Evolutionary conservation across 78 protist species (phyloP).

Genomic region (Chrysochromulina parva): DNA sequence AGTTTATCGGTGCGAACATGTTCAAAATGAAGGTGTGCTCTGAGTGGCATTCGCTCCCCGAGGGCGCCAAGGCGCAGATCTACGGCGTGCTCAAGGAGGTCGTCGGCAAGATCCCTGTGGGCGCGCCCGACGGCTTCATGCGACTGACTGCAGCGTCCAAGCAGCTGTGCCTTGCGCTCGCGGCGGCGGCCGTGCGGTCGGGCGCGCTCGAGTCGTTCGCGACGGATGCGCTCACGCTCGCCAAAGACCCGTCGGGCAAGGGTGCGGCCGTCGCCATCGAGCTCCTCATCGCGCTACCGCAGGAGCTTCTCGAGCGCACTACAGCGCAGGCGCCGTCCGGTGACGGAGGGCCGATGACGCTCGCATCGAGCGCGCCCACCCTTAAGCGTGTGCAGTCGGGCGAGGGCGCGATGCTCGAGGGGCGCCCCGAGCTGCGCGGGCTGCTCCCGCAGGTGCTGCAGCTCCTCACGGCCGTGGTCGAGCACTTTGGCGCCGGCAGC

Average conservation of each 20-base stretch:
- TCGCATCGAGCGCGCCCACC: no score
- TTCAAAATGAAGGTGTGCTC: background rate
- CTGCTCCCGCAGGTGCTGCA: no score
- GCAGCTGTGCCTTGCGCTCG: conserved; percentile 17
- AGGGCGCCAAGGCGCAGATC: background rate
- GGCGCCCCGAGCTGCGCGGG: no score
- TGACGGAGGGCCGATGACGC: no score
- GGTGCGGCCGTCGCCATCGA: background rate
- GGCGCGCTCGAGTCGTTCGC: background rate
- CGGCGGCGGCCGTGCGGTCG: background rate
- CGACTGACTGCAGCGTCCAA: background rate
- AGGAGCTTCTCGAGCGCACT: background rate
- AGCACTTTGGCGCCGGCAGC: background rate
- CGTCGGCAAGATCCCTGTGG: background rate
- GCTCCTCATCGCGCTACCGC: background rate
- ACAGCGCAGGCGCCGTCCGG: no score
- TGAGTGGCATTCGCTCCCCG: background rate
- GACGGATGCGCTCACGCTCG: background rate
- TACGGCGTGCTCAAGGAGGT: background rate
- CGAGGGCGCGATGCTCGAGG: no score
- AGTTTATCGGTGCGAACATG: background rate
- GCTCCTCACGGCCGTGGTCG: background rate
- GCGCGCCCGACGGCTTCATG: background rate
- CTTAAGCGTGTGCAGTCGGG: no score
- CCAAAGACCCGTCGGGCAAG: background rate